Base-by-base conservation (phyloP, 495 filamentous ascomycete genomes). In the Bacidia gigantensis region DNA sequence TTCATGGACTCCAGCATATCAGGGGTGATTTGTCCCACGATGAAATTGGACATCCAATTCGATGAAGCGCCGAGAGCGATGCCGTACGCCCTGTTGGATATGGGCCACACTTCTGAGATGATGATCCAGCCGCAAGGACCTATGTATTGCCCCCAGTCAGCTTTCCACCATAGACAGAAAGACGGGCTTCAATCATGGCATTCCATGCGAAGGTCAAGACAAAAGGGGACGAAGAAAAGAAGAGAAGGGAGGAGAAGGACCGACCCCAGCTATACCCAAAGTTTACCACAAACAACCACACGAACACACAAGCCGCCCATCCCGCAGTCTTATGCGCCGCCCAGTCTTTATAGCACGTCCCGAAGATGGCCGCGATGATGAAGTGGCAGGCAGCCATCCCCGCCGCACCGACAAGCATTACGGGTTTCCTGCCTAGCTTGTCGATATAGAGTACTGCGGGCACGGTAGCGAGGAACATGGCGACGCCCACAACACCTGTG, bases 341-440 rank as follows among this genome's bases (percentile, higher is more conserved):
- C 75, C 84, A 82, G 26, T 70, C 63, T 55, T 79, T 52, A 3
- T 80, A 67, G 65, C 82, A 79, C 50, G 71, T 78, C 42, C 78
- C 85, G 11, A 86, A 72, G 58, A 90, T 82, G 54, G 77, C 72
- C 35, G 83, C 84, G n/a, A 90, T 67, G 11, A 85, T 84, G 54
- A 89, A 82, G 62, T 89, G 86, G 58, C 85, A 77, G 80, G 87
- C 88, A 56, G 74, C 73, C n/a, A 82, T 81, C 11, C 76, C 84
- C 54, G 87, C 74, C 7, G 78, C 80, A 12, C 84, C 87, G 74
- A 79, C 84, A 54, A 89, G 71, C 23, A 92, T 75, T 29, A 80
- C 82, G 35, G 79, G 74, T 5, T 81, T 74, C 9, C 85, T 76
- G 14, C 85, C 86, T 3, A 86, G 72, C 2, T 79, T 77, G 62